Percentiles rank a stretch among this genome's conserved stretches.
These are phyloP conservation scores for Lipomyces lipofer DNA, from an alignment of 805 yeast genomes.

Conservation along the genomic window DNA sequence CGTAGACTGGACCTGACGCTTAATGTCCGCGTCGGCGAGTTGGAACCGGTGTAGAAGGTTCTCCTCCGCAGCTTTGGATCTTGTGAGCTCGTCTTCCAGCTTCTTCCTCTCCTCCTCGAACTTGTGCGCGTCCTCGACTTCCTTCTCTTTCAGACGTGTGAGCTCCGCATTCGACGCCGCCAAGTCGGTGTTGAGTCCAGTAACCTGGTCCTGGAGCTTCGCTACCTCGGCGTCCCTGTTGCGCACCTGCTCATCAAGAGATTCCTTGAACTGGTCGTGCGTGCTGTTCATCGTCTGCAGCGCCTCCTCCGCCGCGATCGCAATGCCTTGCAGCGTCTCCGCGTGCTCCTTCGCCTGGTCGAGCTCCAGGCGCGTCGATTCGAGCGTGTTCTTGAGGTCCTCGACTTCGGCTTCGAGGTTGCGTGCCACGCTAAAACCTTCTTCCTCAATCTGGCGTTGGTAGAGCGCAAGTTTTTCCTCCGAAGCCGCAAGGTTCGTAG, in stretches of 20 bases:
- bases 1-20: conserved; percentile 50
- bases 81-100: conserved; percentile 34
- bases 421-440: conserved; percentile 35
- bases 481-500: conserved; percentile 37
- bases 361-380: conserved; percentile 54
- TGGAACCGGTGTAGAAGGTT: conserved; percentile 39
- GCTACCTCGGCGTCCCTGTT: conserved; percentile 20
- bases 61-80: conserved; percentile 35
- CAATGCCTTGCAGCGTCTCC: conserved; percentile 61
- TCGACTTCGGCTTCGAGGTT: conserved; percentile 39
- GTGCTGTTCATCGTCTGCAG: conserved; percentile 54
- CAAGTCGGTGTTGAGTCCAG: conserved; percentile 34
- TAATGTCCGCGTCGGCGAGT: conserved; percentile 41
- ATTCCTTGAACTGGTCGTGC: conserved; percentile 49
- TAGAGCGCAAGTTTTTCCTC: conserved; percentile 34
- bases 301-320: conserved; percentile 67
- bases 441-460: conserved; percentile 37
- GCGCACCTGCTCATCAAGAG: conserved; percentile 23
- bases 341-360: conserved; percentile 58
- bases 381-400: conserved; percentile 44
- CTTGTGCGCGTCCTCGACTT: conserved; percentile 20
- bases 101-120: conserved; percentile 34
- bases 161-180: conserved; percentile 32
- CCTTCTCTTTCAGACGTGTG: conserved; percentile 33
- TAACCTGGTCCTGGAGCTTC: conserved; percentile 22